Percentiles rank a stretch among this genome's conserved stretches.
Evolutionary conservation across 208 protist species (phyloP).

Genomic region (Wallacemonas sp.): DNA sequence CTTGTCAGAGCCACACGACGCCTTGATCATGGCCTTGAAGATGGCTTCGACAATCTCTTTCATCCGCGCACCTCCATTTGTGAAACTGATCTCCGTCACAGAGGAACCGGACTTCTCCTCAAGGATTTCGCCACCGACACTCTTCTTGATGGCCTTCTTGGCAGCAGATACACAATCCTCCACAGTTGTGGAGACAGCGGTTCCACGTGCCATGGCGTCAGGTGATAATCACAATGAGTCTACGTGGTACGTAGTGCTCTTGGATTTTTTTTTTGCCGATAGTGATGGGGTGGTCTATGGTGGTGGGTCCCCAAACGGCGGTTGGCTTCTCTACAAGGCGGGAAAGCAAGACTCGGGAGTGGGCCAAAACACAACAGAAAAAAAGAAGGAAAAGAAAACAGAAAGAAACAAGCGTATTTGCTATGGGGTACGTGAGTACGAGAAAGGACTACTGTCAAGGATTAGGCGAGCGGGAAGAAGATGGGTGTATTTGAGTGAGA

Average conservation of each 20-base stretch:
- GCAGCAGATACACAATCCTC: slow-evolving; percentile 65
- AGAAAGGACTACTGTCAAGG: background rate
- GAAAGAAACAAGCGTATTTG: background rate
- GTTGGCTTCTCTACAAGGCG: slow-evolving; percentile 10
- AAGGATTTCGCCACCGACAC: slow-evolving; percentile 37
- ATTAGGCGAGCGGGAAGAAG: background rate
- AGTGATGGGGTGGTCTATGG: too few relatives aligned
- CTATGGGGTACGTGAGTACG: background rate
- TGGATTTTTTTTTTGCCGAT: too few relatives aligned
- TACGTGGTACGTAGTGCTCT: too few relatives aligned
- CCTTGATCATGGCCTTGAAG: slow-evolving; percentile 70
- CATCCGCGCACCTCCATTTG: slow-evolving; percentile 27
- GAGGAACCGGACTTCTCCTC: slow-evolving; percentile 21
- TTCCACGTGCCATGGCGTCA: slow-evolving; percentile 27
- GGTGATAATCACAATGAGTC: slow-evolving; percentile 32
- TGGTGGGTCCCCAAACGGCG: too few relatives aligned
- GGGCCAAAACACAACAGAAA: slow-evolving; percentile 10
- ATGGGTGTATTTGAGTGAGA: background rate
- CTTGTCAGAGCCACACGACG: slow-evolving; percentile 70
- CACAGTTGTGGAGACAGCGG: slow-evolving; percentile 29
- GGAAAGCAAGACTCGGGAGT: too few relatives aligned
- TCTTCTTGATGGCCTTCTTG: slow-evolving; percentile 62
- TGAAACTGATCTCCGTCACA: slow-evolving; percentile 46
- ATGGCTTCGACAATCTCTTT: slow-evolving; percentile 45
- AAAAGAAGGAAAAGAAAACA: background rate